Percentiles rank a stretch among this genome's conserved stretches.
phyloP scores from a whole-genome alignment of 306 rosid genomes.

The Cucumis melo region DNA sequence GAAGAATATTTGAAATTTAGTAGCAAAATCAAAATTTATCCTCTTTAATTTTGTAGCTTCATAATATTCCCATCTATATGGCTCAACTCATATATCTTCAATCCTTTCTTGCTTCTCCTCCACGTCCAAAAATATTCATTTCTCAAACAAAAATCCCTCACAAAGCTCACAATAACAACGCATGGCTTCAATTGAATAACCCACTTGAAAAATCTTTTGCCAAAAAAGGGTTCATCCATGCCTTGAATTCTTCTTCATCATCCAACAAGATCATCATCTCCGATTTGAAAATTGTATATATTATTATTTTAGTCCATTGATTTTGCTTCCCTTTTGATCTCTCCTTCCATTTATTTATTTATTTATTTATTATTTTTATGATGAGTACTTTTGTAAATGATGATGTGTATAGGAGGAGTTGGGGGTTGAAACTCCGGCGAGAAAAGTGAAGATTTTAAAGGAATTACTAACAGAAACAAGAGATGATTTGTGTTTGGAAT shows the following conservation, averaged over 20 bases:
- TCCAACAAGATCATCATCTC: not conserved
- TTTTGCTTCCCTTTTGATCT: not conserved
- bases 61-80: not conserved
- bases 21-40: no score
- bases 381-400: not conserved
- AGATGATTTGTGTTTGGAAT: not conserved
- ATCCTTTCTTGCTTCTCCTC: not conserved
- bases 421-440: not conserved
- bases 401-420: not conserved
- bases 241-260: not conserved
- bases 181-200: not conserved
- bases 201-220: not conserved
- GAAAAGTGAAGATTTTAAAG: not conserved
- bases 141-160: not conserved
- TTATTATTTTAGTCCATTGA: no score
- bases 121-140: no score
- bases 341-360: not conserved
- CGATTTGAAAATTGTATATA: not conserved
- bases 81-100: not conserved
- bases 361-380: no score
- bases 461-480: not conserved
- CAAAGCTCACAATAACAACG: no score
- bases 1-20: no score
- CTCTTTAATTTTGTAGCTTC: no score
- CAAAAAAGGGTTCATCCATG: not conserved